Base-by-base conservation (phyloP, 257 asterid species). In the Solanum etuberosum region DNA sequence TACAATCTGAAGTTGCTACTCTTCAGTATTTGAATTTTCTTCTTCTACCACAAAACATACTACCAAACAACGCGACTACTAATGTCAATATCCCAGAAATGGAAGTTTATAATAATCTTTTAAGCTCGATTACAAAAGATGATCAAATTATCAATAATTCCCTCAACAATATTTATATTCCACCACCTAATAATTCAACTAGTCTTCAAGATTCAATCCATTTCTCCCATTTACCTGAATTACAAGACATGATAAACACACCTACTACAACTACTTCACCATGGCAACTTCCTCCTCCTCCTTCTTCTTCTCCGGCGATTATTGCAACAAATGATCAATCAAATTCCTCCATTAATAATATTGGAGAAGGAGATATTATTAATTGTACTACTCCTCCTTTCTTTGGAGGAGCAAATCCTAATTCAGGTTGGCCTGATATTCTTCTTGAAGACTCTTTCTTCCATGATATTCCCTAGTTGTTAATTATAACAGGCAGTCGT, bases 1-100 rank as follows among this genome's bases (percentile, higher is more conserved):
- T 94, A 82, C 96, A 94, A 86, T 54, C 90, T 32, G 97, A 95
- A 91, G 95, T 92, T 90, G 93, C 96, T 59, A 93, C 93, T 57
- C 92, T 94, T 84, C 95, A 93, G 31, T 92, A 91, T 89, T 65
- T 95, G 27, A 93, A 93, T 5, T 42, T 65, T 13, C 91, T 93
- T 85, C 94, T 93, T 84, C 93, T 91, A n/a, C 91, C 95, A 70
- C 32, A 88, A 46, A 35, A 35, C 25, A 15, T 84, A 18, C 29
- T 88, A 82, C 29, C 87, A 18, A 85, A 57, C 8, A 72, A 72
- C 29, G 9, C 7, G 29, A 61, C 70, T 71, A 18, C 8, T 72
- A 27, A 15, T 51, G 27, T 83, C 20, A 77, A 27, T 54, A 35
- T 77, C n/a, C 81, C 88, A 4, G 94, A 94, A 13, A 54, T 81